Percentiles rank a stretch among this genome's conserved stretches.
These are phyloP conservation scores for Epipyxis sp. DNA, from an alignment of 108 stramenopile species.

Conservation along the genomic window DNA sequence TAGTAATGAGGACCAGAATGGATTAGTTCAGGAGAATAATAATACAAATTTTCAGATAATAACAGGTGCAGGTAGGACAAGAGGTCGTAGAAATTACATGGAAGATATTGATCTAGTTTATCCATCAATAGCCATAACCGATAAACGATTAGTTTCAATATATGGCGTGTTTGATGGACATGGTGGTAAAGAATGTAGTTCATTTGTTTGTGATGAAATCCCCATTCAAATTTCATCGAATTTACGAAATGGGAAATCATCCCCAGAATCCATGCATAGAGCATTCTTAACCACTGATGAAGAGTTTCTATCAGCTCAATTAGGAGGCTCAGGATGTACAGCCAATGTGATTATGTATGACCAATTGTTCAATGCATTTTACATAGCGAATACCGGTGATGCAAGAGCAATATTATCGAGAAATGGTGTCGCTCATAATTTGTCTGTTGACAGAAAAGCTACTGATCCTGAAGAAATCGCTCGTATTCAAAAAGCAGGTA, in stretches of 20 bases:
- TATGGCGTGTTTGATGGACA: constrained; percentile 32
- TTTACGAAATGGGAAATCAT: background rate
- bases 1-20: too few relatives aligned
- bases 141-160: background rate
- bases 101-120: constrained; percentile 21
- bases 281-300: background rate
- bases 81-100: constrained; percentile 26
- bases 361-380: background rate
- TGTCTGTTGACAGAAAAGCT: constrained; percentile 20
- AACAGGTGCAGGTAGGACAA: background rate
- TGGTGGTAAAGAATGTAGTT: constrained; percentile 27
- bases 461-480: constrained; percentile 30
- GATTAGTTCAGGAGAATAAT: too few relatives aligned
- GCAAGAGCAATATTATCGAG: constrained; percentile 16
- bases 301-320: background rate
- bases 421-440: background rate
- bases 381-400: constrained; percentile 30
- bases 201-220: background rate
- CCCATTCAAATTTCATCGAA: background rate
- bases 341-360: constrained; percentile 8
- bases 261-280: background rate
- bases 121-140: background rate
- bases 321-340: constrained; percentile 2
- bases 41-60: too few relatives aligned
- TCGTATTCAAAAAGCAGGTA: constrained; percentile 4